Conservation (phyloP, 768 basidiomycete species). For the Termitomyces sp. region DNA sequence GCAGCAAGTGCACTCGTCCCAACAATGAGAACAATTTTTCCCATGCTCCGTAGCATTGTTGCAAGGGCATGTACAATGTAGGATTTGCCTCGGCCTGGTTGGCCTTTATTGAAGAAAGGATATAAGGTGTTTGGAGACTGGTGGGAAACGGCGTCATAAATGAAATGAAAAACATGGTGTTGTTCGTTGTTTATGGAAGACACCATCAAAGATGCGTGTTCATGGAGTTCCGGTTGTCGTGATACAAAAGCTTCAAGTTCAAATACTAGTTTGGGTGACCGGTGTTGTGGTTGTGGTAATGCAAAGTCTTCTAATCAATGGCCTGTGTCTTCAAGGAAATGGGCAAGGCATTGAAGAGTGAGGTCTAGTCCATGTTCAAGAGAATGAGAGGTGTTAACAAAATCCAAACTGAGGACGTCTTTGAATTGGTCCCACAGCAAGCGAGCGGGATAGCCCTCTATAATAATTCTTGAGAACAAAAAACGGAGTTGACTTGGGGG, state of each 20-base stretch:
- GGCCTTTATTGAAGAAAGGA: too few relatives aligned
- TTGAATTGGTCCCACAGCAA: background rate
- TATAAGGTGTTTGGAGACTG: too few relatives aligned
- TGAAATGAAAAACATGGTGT: background rate
- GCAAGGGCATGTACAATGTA: too few relatives aligned
- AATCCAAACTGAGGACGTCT: background rate
- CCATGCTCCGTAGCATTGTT: too few relatives aligned
- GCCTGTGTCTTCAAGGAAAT: background rate
- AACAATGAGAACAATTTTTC: conserved; percentile 2
- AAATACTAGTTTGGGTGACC: background rate
- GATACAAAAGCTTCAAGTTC: background rate
- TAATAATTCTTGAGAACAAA: background rate
- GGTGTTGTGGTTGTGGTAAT: background rate
- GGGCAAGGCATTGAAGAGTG: background rate
- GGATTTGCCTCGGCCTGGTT: too few relatives aligned
- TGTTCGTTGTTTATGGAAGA: background rate
- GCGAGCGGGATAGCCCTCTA: background rate
- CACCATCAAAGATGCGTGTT: background rate
- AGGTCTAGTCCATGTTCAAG: background rate
- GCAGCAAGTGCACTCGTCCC: conserved; percentile 9
- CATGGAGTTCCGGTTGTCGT: background rate
- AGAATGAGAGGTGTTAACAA: background rate
- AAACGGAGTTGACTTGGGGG: background rate
- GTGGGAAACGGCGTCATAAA: background rate
- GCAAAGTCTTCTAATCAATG: background rate